Evolutionary conservation across 805 yeast species (phyloP), one percentile per base, ranked within the genome.

Genomic region (Ogataea minuta): DNA sequence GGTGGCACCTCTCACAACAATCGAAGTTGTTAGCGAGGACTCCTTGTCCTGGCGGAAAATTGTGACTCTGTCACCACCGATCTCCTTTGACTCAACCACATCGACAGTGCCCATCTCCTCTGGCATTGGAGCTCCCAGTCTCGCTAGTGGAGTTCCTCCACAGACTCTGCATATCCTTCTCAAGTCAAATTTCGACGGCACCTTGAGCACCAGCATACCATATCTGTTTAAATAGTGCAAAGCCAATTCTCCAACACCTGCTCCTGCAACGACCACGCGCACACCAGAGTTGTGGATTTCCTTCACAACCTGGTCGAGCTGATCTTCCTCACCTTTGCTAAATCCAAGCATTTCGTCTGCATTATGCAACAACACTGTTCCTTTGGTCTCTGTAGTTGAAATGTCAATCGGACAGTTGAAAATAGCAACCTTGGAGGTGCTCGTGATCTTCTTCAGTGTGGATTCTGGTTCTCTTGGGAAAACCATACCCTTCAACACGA

Each of bases 391-490:
- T n/a, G 99, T 90, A 45, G 89, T 83, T 10, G 96, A 83, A 45
- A 87, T 87, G 66, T 93, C 99, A 39, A 93, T 79, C 19, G 98
- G 97, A 63, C 95, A 83, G 7, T 96, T 88, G 69, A 73, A 93
- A 2, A 89, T 90, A 8, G 86, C 99, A 31, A 93, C 98, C 62
- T 87, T 89, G 12, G 95, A 79, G 52, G 74, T 79, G 31, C 63
- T 56, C 8, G 54, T 60, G 41, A 84, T 68, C 46, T 80, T 74
- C 60, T 87, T 88, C 34, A 90, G 66, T 50, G 79, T 81, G 11
- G 97, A 95, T 63, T 91, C 98, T n/a, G 98, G 96, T 63, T 89
- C 95, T 55, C 95, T 78, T 51, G 95, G 95, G 74, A 93, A 91
- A 26, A 93, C 96, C 99, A 93, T 93, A 52, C 99, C 99, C 66